These are phyloP conservation scores for Colletotrichum costaricense DNA, from an alignment of 2,329 filamentous ascomycete genomes.

Conservation along the genomic window DNA sequence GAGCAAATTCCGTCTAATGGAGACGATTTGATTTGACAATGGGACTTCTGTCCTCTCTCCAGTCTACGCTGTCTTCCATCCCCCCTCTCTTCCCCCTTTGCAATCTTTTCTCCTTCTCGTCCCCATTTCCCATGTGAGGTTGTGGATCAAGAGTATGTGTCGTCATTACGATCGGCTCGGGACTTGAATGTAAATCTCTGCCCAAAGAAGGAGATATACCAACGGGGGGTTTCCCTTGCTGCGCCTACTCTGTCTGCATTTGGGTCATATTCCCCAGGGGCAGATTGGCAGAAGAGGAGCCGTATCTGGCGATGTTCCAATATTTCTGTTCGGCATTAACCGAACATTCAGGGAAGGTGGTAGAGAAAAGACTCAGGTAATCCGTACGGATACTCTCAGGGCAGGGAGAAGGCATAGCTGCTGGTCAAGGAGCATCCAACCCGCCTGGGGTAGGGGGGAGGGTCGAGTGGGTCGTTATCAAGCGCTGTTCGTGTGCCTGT, in stretches of 20 bases:
- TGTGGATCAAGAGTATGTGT: conserved; percentile 3
- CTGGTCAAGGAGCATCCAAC: not conserved
- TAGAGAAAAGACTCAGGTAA: not conserved
- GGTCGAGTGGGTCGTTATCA: too few relatives aligned
- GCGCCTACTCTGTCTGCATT: not conserved
- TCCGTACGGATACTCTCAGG: too few relatives aligned
- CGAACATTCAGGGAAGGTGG: not conserved
- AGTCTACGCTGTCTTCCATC: too few relatives aligned
- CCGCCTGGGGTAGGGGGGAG: not conserved
- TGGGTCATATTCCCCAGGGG: too few relatives aligned
- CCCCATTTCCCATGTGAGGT: not conserved
- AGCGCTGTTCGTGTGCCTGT: not conserved
- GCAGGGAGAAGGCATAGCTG: not conserved
- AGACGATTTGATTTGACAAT: not conserved
- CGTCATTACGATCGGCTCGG: conserved; percentile 35
- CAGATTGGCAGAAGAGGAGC: not conserved
- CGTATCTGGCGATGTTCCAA: not conserved
- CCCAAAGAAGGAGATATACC: not conserved
- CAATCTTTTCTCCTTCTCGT: not conserved
- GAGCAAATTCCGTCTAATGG: not conserved
- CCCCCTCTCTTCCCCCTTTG: not conserved
- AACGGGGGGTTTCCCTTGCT: not conserved
- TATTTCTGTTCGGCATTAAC: conserved; percentile 21
- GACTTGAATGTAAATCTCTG: conserved; percentile 13
- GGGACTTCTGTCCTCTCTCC: not conserved